A percentile compares a stretch with the other conserved stretches of the same genome.
Conservation (phyloP, 78 protist species). For the Chrysochromulina parva region DNA sequence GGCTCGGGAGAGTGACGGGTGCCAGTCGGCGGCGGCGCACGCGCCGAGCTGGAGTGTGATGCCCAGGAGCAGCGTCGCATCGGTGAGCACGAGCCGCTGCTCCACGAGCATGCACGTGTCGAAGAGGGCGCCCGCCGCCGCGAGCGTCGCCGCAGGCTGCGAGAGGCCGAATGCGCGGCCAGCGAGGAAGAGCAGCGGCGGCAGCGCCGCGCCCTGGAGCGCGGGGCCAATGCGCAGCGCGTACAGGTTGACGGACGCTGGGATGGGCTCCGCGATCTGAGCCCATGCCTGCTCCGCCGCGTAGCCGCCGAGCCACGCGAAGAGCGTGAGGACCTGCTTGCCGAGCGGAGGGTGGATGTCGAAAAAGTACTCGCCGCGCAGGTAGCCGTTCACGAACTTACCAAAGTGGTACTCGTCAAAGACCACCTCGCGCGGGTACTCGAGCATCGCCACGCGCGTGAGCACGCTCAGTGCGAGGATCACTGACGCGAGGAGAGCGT, state of each 20-base stretch:
- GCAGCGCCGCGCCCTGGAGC: neutral
- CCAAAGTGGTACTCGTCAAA: constrained; percentile 64
- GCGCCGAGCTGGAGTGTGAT: neutral
- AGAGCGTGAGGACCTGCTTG: constrained; percentile 16
- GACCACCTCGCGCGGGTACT: neutral
- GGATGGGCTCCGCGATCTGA: neutral
- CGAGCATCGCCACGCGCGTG: neutral
- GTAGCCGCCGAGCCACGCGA: neutral
- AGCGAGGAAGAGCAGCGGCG: neutral
- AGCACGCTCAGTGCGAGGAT: neutral
- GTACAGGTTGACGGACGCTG: neutral
- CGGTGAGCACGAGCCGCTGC: constrained; percentile 49
- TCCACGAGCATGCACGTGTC: constrained; percentile 35
- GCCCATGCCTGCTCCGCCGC: neutral
- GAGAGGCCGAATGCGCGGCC: neutral
- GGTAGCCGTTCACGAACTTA: constrained; percentile 42
- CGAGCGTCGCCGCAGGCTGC: neutral
- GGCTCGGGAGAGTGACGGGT: neutral
- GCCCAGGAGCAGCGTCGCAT: constrained; percentile 33
- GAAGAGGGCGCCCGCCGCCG: neutral
- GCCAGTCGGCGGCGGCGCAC: neutral
- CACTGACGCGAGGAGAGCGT: too few species aligned
- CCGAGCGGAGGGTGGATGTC: constrained; percentile 67
- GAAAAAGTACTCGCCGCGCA: constrained; percentile 40
- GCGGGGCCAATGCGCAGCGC: neutral